These are phyloP conservation scores for Aureobasidium sp. DNA, from an alignment of 2,329 filamentous ascomycete genomes.

Conservation along the genomic window DNA sequence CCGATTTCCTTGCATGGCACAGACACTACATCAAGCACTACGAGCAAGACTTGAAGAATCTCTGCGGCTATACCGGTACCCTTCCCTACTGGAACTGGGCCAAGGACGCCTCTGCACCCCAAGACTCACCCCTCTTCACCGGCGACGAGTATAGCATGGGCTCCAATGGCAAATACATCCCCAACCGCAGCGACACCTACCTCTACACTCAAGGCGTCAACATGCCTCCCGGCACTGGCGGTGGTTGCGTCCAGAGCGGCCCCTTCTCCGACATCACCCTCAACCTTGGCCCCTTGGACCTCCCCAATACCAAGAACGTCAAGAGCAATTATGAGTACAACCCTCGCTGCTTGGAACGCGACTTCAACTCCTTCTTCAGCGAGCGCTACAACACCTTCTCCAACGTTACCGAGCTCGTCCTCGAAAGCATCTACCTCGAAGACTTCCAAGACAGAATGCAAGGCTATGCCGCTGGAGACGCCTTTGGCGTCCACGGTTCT, in stretches of 20 bases:
- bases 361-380: conserved; percentile 20
- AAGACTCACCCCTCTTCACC: conserved; percentile 46
- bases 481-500: conserved; percentile 35
- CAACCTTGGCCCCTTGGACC: conserved; percentile 25
- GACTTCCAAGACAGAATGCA: conserved; percentile 25
- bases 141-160: conserved; percentile 41
- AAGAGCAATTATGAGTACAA: conserved; percentile 20
- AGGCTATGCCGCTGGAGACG: conserved; percentile 24
- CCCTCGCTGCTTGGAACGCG: conserved; percentile 21
- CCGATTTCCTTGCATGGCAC: conserved; percentile 34
- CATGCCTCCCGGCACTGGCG: conserved; percentile 45
- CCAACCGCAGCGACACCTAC: conserved; percentile 22
- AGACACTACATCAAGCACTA: conserved; percentile 36
- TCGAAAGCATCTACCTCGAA: conserved; percentile 21
- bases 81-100: conserved; percentile 30
- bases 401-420: conserved; percentile 21
- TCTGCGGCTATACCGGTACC: conserved; percentile 37
- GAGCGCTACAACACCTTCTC: conserved; percentile 18
- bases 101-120: conserved; percentile 26
- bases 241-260: conserved; percentile 46
- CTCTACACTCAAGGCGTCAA: conserved; percentile 23
- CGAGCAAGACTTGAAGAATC: conserved; percentile 34
- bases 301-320: conserved; percentile 24
- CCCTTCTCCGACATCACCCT: conserved; percentile 41
- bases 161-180: conserved; percentile 24